Base-by-base conservation (phyloP, 1,284 basidiomycete genomes). In the Cryptococcus sp. region DNA sequence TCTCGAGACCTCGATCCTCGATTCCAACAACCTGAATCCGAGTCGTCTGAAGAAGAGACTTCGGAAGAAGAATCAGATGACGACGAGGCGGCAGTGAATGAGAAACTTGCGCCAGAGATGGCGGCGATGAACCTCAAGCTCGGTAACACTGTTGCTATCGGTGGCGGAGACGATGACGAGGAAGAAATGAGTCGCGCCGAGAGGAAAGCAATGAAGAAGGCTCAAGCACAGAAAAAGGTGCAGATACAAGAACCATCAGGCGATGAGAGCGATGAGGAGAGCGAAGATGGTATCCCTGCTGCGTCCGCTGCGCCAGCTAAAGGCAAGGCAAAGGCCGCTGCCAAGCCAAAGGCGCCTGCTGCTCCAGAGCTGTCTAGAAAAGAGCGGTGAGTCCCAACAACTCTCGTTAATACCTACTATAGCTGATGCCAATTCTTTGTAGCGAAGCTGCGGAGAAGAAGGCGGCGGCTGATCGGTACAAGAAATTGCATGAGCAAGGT, bases 381-480 rank as follows among this genome's bases (percentile, higher is more conserved):
- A 61, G 90, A 92, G 76, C 83, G 86, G 88, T 86, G 59, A 47
- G 82, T 72, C 41, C 19, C 41, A 13, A 15, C 37, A 34, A 7
- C 29, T 34, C 29, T 34, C 29, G 29, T 34, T 34, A 34, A 2
- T 10, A 34, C 29, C 2, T 34, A 5, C 29, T 10, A 34, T 10
- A 4, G 40, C 29, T 22, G 51, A 47, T 49, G 1, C 2, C n/a
- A 3, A 19, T 3, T 40, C 54, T 23, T 15, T 19, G 1, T 65
- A 93, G 92, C 63, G 93, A 95, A 72, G 86, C 85, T 68, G 91
- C 91, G 69, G 91, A 93, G 77, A 93, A 91, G 80, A 85, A 89
- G 71, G 90, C 91, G 6, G 90, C 91, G 0, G 84, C 89, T 68
- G 90, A 92, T 44, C 81, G 83, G 37, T 93, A 93, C 76, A 62